Percentiles rank a stretch among this genome's conserved stretches.
Conservation (phyloP, 805 yeast genomes). For the Pichia gijzeniarum region DNA sequence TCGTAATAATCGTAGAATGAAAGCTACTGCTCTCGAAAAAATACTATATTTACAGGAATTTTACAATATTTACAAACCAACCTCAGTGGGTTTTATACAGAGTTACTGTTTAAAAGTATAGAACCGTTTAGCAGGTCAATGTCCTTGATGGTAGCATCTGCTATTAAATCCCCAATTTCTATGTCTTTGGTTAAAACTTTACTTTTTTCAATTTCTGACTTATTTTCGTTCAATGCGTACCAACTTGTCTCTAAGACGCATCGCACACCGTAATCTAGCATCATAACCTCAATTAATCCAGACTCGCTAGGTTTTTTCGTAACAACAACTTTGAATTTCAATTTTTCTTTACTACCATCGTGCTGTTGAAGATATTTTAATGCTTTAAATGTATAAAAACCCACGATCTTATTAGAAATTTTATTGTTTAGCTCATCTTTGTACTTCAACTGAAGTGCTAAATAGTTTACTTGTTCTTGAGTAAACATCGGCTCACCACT, state of each 20-base stretch:
- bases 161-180: slow-evolving; percentile 38
- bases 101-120: slow-evolving; percentile 28
- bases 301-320: slow-evolving; percentile 37
- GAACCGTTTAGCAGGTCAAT: slow-evolving; percentile 40
- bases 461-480: slow-evolving; percentile 29
- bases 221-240: slow-evolving; percentile 21
- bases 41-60: slow-evolving; percentile 17
- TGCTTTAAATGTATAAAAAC: slow-evolving; percentile 28
- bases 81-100: slow-evolving; percentile 25
- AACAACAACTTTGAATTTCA: slow-evolving; percentile 38
- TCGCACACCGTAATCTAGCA: slow-evolving; percentile 29
- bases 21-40: too few relatives aligned
- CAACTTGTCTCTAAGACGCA: slow-evolving; percentile 25
- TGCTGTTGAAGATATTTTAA: slow-evolving; percentile 21
- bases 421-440: slow-evolving; percentile 35
- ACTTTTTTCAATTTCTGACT: slow-evolving; percentile 17
- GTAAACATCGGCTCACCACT: slow-evolving; percentile 27
- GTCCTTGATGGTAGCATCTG: slow-evolving; percentile 34
- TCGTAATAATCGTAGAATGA: too few relatives aligned
- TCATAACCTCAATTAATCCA: slow-evolving; percentile 26
- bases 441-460: slow-evolving; percentile 39
- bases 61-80: slow-evolving; percentile 6
- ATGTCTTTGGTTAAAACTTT: slow-evolving; percentile 24
- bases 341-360: slow-evolving; percentile 19
- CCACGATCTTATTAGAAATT: slow-evolving; percentile 20